Evolutionary conservation across 2,329 filamentous ascomycete genomes (phyloP).

Genomic region (Ceratocystis cubensis): DNA sequence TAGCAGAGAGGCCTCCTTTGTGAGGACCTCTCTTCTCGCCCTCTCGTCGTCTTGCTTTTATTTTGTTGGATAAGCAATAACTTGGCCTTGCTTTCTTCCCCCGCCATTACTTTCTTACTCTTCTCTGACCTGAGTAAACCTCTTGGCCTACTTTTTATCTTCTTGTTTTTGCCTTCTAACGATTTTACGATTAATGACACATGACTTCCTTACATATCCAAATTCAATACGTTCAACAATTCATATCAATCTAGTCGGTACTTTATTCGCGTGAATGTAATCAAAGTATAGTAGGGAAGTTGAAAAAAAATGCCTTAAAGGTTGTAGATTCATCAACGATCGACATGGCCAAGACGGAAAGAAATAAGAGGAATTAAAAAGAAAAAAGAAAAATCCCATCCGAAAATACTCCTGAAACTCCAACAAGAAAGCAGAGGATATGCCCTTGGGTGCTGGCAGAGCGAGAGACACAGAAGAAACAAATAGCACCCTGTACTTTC

Average conservation of each 20-base stretch:
- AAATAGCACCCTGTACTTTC: neutral
- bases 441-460: neutral
- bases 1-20: neutral
- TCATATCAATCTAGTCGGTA: neutral
- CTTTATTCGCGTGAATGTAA: neutral
- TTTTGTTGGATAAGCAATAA: neutral
- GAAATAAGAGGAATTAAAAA: neutral
- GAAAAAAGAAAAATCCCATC: neutral
- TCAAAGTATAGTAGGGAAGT: neutral
- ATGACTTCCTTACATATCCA: neutral
- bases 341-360: neutral
- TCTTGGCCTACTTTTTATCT: neutral
- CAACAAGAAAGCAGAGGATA: neutral
- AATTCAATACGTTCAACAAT: neutral
- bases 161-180: neutral
- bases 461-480: conserved; percentile 1
- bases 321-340: neutral
- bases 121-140: too few species aligned
- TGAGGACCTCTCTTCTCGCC: conserved; percentile 7
- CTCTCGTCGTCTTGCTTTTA: conserved; percentile 1
- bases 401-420: conserved; percentile 13
- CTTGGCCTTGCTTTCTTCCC: neutral
- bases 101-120: too few species aligned
- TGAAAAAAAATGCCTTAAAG: too few species aligned
- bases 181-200: conserved; percentile 7